Percentiles rank a stretch among this genome's conserved stretches.
phyloP scores from a whole-genome alignment of 176 grass and related monocot species.

The Oryza longistaminata region DNA sequence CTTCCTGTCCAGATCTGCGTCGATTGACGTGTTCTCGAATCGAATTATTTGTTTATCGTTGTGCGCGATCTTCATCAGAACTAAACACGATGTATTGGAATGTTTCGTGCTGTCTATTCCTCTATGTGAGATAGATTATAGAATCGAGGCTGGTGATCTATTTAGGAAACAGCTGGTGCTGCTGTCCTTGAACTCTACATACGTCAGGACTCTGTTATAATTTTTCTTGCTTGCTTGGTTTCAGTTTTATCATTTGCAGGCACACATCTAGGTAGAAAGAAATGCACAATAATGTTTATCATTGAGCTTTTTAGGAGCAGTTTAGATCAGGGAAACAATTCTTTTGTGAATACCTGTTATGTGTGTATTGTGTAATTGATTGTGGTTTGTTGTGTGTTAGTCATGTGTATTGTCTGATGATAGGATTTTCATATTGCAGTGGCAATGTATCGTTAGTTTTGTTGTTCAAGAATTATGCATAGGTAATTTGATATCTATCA shows the following conservation, averaged over 20 bases:
- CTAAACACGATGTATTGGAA: not conserved
- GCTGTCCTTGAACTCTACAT: not conserved
- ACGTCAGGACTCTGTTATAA: not conserved
- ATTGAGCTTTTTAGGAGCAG: too few species aligned
- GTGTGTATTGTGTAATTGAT: not conserved
- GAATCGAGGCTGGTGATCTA: not conserved
- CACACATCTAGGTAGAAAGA: not conserved
- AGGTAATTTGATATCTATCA: not conserved
- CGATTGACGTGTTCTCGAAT: not conserved
- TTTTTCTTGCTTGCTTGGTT: not conserved
- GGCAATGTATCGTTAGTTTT: too few species aligned
- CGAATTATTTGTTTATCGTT: not conserved
- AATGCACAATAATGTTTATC: not conserved
- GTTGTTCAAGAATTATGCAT: not conserved
- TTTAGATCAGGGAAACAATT: not conserved
- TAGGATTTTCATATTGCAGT: not conserved
- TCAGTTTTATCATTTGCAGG: not conserved
- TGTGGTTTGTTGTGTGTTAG: not conserved
- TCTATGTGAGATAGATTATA: not conserved
- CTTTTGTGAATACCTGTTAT: not conserved
- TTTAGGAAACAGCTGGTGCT: not conserved
- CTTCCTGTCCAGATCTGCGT: not conserved
- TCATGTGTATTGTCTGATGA: not conserved
- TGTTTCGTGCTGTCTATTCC: not conserved
- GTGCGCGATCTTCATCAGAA: not conserved